Percentiles rank a stretch among this genome's conserved stretches.
Conservation (phyloP, 2,329 filamentous ascomycete genomes). For the Alternaria longipes region DNA sequence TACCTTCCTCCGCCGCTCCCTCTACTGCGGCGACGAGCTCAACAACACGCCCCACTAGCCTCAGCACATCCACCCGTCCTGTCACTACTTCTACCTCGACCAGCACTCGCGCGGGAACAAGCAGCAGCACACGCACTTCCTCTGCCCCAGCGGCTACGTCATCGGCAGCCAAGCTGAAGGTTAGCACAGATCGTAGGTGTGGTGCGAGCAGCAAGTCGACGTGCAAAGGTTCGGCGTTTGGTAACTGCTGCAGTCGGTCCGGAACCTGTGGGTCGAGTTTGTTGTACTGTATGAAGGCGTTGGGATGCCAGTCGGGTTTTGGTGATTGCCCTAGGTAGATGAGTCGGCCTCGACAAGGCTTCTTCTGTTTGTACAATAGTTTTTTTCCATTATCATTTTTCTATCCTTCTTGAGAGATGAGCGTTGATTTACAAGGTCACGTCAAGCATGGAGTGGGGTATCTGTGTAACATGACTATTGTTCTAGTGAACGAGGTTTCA, state of each 20-base stretch:
- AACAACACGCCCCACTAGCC: neutral
- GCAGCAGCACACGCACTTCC: slow-evolving; percentile 7
- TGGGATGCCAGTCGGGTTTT: slow-evolving; percentile 11
- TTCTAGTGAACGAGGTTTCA: no score
- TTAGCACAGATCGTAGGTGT: slow-evolving; percentile 5
- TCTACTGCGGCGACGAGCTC: neutral
- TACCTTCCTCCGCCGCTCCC: neutral
- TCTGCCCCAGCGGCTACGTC: slow-evolving; percentile 4
- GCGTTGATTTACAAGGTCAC: neutral
- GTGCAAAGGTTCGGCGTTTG: slow-evolving; percentile 6
- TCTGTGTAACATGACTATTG: no score
- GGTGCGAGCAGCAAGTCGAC: slow-evolving; percentile 8
- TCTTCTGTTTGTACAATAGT: neutral
- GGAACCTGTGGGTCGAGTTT: slow-evolving; percentile 2
- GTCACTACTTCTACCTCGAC: neutral
- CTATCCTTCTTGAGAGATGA: neutral
- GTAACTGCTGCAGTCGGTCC: slow-evolving; percentile 4
- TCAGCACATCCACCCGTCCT: slow-evolving; percentile 6
- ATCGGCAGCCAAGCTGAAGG: neutral
- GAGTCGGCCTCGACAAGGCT: neutral
- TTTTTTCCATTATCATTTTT: no score
- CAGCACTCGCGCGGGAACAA: neutral
- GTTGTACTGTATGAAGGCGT: slow-evolving; percentile 2
- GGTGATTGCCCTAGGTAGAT: neutral
- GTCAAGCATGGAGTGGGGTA: no score